Base-by-base conservation (phyloP, 2,329 filamentous ascomycete species). In the Clonostachys rosea region DNA sequence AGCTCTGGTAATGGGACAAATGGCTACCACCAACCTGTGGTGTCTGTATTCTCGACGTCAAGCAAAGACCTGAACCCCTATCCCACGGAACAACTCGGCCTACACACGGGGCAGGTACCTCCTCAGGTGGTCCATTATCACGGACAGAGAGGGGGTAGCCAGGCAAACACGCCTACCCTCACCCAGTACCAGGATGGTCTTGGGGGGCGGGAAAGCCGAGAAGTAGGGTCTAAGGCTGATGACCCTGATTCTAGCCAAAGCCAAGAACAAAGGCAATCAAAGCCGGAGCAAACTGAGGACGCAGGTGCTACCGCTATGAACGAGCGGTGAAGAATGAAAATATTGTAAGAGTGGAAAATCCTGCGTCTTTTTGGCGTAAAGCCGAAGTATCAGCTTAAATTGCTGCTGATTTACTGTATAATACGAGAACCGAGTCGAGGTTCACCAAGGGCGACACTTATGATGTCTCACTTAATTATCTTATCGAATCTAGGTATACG, bases 31-130 rank as follows among this genome's bases (percentile, higher is more conserved):
- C 81, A 85, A 59, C 83, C 83, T 6, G 70, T 86, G 18, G 78
- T 86, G 40, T 86, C 83, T 41, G 84, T 81, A 18, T 87, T 87
- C 56, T 86, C 83, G 35, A 87, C 83, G 2, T 86, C 83, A 10
- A 86, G 82, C 64, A 84, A 83, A 60, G 83, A 87, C 58, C 67
- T 87, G 34, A 79, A 86, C 56, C 83, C 79, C 1, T 86, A 86
- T 57, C 83, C 83, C 6, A 84, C 81, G 30, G 79, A 86, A 54
- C 71, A 84, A 44, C 66, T 86, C 6, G 82, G 81, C 14, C 75
- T 79, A 3, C 78, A 83, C 53, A 76, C 77, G 37, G 81, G 81
- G 14, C 81, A 85, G 59, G 70, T 76, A 14, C 81, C 81, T 24
- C 82, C 82, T 10, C 82, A 86, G 57, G 82, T 86, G 3, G 72